Conservation (phyloP, 2,329 filamentous ascomycete species). For the Fusarium mexicanum region DNA sequence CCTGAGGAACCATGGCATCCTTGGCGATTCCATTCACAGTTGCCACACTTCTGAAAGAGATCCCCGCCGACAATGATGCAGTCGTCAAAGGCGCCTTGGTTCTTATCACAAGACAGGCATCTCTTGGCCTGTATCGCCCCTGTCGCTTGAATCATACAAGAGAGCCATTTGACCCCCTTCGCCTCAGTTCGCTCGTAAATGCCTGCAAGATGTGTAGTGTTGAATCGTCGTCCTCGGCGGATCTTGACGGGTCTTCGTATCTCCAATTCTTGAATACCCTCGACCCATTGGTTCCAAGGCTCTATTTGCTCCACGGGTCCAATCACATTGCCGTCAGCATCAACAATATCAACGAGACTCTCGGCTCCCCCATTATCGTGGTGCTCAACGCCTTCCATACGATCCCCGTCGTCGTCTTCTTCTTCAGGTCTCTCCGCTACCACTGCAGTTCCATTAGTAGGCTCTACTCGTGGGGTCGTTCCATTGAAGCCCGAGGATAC, state of each 20-base stretch:
- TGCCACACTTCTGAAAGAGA: conserved; percentile 59
- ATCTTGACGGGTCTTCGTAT: conserved; percentile 54
- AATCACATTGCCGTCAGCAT: conserved; percentile 51
- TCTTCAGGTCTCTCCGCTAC: not conserved
- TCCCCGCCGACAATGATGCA: conserved; percentile 56
- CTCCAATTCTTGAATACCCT: conserved; percentile 50
- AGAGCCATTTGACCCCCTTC: conserved; percentile 58
- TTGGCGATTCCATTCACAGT: conserved; percentile 61
- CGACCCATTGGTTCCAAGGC: conserved; percentile 53
- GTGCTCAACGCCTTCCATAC: conserved; percentile 36
- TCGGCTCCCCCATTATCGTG: conserved; percentile 21
- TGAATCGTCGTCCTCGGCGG: conserved; percentile 55
- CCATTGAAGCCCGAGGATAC: conserved; percentile 22
- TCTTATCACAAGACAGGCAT: conserved; percentile 55
- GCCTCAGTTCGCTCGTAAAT: conserved; percentile 55
- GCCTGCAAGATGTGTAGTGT: conserved; percentile 49
- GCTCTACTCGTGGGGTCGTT: not conserved
- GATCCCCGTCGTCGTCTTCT: conserved; percentile 8
- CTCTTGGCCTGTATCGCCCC: conserved; percentile 53
- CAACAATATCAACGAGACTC: conserved; percentile 49
- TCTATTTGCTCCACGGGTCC: conserved; percentile 51
- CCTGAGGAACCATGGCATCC: conserved; percentile 49
- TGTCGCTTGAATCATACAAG: conserved; percentile 61
- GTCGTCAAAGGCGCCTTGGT: conserved; percentile 55
- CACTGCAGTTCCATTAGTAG: not conserved